Evolutionary conservation across 2,329 filamentous ascomycete genomes (phyloP).

Genomic region (Leptographium lundbergii): DNA sequence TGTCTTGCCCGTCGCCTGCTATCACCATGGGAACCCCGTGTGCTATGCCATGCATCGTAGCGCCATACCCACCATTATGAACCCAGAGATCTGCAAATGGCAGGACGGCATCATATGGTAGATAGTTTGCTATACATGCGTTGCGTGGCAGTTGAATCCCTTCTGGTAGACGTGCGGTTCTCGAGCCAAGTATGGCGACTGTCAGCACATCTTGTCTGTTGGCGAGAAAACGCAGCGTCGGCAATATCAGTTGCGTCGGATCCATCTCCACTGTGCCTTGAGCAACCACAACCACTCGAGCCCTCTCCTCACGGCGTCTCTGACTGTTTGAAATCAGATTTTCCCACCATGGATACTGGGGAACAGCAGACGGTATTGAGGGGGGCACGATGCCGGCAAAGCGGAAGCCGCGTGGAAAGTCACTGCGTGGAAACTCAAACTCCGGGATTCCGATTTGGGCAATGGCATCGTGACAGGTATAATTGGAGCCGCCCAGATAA

Average conservation of each 20-base stretch:
- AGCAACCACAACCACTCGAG: slow-evolving; percentile 22
- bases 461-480: slow-evolving; percentile 21
- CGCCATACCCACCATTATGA: slow-evolving; percentile 28
- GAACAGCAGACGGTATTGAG: not conserved
- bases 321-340: slow-evolving; percentile 17
- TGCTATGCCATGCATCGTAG: slow-evolving; percentile 26
- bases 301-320: slow-evolving; percentile 12
- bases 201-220: slow-evolving; percentile 17
- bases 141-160: slow-evolving; percentile 16
- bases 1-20: slow-evolving; percentile 28
- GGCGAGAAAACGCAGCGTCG: slow-evolving; percentile 22
- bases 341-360: slow-evolving; percentile 20
- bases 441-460: slow-evolving; percentile 24
- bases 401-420: slow-evolving; percentile 22
- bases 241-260: slow-evolving; percentile 24
- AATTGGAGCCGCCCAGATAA: slow-evolving; percentile 23
- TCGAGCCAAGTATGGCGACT: slow-evolving; percentile 23
- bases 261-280: slow-evolving; percentile 28
- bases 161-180: slow-evolving; percentile 16
- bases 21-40: slow-evolving; percentile 27
- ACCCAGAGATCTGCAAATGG: slow-evolving; percentile 24
- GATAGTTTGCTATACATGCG: slow-evolving; percentile 22
- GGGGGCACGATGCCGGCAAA: slow-evolving; percentile 23
- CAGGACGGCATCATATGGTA: slow-evolving; percentile 25
- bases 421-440: slow-evolving; percentile 24